Base-by-base conservation (phyloP, 441 rosid species). In the Gossypium schwendimanii region DNA sequence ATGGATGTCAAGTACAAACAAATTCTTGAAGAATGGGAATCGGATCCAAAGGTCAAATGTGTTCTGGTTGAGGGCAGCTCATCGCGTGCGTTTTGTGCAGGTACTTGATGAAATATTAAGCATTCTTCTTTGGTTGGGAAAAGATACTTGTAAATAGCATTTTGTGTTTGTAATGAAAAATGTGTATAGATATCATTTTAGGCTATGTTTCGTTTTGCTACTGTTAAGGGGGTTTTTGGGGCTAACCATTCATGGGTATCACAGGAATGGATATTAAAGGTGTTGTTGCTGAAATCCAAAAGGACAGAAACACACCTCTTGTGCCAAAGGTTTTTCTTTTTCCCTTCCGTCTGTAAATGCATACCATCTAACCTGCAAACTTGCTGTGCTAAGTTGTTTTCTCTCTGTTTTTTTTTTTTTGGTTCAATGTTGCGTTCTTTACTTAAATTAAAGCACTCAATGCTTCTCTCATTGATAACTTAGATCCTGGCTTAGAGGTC, bases 191-290 rank as follows among this genome's bases (percentile, higher is more conserved):
- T 41, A 45, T 44, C 39, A 54, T 57, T 41, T 50, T 76, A 58
- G 65, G 49, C 63, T 59, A 26, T 26, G n/a, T 58, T 59, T 26
- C 3, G 6, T 17, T 5, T 26, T 26, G 17, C 63, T 26, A 14
- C 41, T 59, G 63, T 59, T 5, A 59, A 8, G 63, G 14, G 39
- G 12, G 39, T 6, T 75, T 78, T 78, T 78, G 83, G 74, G 80
- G 71, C 80, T 86, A 75, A 85, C 50, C 57, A 60, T 75, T 73
- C 68, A 75, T 77, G 83, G 70, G 58, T 76, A 73, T 76, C 85
- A 88, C 91, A 94, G 98, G 97, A 71, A 92, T 94, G 98, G 97
- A 92, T 85, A 90, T 95, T 75, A 92, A 92, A 87, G 94, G 98
- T 72, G 92, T 92, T 79, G 96, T 83, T 78, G 92, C 91, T 41